Evolutionary conservation across 2,329 filamentous ascomycete species (phyloP), one percentile per base, ranked within the genome.

Genomic region (Penicillium rolfsii): DNA sequence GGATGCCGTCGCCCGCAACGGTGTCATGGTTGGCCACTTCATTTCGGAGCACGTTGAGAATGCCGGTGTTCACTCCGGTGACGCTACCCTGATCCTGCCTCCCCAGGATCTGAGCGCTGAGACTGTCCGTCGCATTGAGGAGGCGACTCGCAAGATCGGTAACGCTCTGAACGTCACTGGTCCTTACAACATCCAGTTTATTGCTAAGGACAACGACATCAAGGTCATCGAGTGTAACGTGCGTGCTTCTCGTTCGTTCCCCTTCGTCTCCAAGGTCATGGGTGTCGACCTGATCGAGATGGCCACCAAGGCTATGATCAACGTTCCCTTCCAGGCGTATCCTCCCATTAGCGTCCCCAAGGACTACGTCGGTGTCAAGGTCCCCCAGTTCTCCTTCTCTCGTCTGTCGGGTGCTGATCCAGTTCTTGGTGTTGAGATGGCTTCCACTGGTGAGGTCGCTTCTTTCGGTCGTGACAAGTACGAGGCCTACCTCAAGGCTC

Each of bases 161-260:
- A 89, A 90, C 64, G 94, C 95, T 16, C 85, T 98, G 61, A 97
- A 98, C 75, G 90, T 99, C 59, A 98, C 95, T 43, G 95, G 95
- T 53, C 95, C 95, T 24, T 97, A 90, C 85, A 99, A 99, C 80
- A 99, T 99, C 65, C 95, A 99, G 77, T 98, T 99, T 82, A 99
- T 99, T 72, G 95, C 95, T 71, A 98, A 98, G 82, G 93, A 98
- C 77, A 98, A 98, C 76, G 94, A 98, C 68, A 98, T 99, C 83
- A 98, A 98, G 84, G 95, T 99, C 67, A 99, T 99, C 66, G 95
- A 99, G 81, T 98, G 95, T 80, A 99, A 99, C 73, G 95, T 98
- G 62, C 89, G 95, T 65, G 95, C 95, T 16, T 97, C 95, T 49
- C 87, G 95, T 67, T 98, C 94, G 0, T 97, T 97, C 84, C 95